phyloP scores from a whole-genome alignment of 305 asterid genomes.

The Ilex paraguariensis region DNA sequence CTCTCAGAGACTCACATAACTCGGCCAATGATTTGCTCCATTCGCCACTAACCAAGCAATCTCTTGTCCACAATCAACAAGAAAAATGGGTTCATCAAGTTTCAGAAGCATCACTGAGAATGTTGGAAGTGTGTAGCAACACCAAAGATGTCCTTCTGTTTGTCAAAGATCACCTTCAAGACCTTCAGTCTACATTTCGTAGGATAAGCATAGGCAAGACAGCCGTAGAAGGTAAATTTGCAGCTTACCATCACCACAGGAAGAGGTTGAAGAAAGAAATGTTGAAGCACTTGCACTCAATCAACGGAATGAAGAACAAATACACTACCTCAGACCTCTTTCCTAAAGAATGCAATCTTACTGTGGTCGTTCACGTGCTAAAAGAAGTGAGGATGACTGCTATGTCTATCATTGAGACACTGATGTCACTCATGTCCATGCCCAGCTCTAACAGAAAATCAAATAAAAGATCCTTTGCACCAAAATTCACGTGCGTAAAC shows the following conservation, averaged over 20 bases:
- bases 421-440: constrained; percentile 55
- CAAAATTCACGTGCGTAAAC: constrained; percentile 51
- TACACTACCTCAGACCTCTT: constrained; percentile 10
- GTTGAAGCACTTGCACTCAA: constrained; percentile 49
- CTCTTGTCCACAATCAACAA: constrained; percentile 26
- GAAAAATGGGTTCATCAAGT: constrained; percentile 53
- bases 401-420: constrained; percentile 45
- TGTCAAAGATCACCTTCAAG: constrained; percentile 63
- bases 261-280: constrained; percentile 77
- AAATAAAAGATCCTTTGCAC: constrained; percentile 33
- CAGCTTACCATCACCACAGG: constrained; percentile 45
- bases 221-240: constrained; percentile 21
- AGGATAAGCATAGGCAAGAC: constrained; percentile 35
- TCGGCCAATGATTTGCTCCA: constrained; percentile 64
- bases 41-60: constrained; percentile 42
- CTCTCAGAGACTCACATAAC: constrained; percentile 57
- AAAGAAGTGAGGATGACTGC: constrained; percentile 54
- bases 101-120: constrained; percentile 66
- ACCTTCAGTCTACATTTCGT: constrained; percentile 58
- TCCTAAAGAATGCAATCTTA: not conserved
- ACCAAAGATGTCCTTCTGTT: constrained; percentile 67
- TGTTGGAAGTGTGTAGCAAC: constrained; percentile 74
- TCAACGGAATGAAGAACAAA: constrained; percentile 42
- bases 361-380: constrained; percentile 22
- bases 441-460: constrained; percentile 39